Evolutionary conservation across 192 early-diverging fungal genomes (phyloP).

Genomic region (Coemansia sp.): DNA sequence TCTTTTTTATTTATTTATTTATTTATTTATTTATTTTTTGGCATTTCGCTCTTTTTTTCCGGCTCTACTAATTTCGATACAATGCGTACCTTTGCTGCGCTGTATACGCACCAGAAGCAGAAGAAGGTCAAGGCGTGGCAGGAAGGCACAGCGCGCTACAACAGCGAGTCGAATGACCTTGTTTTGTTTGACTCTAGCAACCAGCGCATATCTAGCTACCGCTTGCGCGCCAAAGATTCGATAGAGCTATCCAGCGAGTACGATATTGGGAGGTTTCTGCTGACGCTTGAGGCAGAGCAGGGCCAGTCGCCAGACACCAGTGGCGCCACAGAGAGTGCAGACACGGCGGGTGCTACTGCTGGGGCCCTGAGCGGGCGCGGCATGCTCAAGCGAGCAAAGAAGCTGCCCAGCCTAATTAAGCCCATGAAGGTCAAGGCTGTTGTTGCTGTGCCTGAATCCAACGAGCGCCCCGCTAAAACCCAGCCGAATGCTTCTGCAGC

Average conservation of each 20-base stretch:
- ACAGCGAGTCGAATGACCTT: slow-evolving; percentile 32
- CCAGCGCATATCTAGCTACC: slow-evolving; percentile 31
- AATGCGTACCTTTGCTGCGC: slow-evolving; percentile 43
- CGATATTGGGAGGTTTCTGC: slow-evolving; percentile 40
- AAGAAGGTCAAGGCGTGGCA: slow-evolving; percentile 60
- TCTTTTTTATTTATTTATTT: too few relatives aligned
- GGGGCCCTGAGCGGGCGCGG: not conserved
- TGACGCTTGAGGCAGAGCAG: slow-evolving; percentile 44
- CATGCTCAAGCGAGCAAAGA: slow-evolving; percentile 13
- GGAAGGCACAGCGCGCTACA: slow-evolving; percentile 40
- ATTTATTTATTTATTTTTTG: too few relatives aligned
- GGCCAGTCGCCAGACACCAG: not conserved
- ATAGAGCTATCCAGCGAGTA: slow-evolving; percentile 40
- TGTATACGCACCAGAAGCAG: slow-evolving; percentile 55
- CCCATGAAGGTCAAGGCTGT: slow-evolving; percentile 25
- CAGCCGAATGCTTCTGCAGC: not conserved
- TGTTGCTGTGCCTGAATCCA: not conserved
- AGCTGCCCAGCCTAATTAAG: slow-evolving; percentile 44
- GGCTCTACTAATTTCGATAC: not conserved
- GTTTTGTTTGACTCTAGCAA: slow-evolving; percentile 31
- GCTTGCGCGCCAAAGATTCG: slow-evolving; percentile 32
- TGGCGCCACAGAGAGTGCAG: not conserved
- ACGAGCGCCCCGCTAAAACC: not conserved
- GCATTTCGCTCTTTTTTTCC: not conserved
- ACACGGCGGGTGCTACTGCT: not conserved